These are phyloP conservation scores for Nicotiana noctiflora DNA, from an alignment of 257 asterid genomes.

Conservation along the genomic window DNA sequence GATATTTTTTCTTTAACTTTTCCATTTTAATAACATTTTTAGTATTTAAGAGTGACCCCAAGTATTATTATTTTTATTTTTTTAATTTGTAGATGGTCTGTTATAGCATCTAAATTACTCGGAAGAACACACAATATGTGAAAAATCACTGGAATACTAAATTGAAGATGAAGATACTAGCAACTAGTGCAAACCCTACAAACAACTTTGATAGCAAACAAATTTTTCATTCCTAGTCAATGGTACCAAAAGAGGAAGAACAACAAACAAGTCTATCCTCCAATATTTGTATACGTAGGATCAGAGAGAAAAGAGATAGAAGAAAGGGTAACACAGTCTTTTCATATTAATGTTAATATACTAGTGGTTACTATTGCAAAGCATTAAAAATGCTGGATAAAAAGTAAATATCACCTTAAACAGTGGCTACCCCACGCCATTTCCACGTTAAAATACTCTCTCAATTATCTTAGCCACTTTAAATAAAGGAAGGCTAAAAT, in stretches of 20 bases:
- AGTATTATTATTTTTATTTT: not conserved
- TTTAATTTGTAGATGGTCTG: conserved; percentile 35
- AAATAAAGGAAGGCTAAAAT: no score
- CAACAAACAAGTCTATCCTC: not conserved
- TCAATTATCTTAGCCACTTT: no score
- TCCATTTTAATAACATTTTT: not conserved
- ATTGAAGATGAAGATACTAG: conserved; percentile 34
- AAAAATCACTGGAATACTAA: conserved; percentile 60
- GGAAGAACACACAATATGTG: conserved; percentile 62
- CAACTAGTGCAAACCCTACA: not conserved
- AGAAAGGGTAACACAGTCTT: no score
- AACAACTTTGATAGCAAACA: not conserved
- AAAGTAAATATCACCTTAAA: no score
- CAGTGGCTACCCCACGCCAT: no score
- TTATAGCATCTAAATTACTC: conserved; percentile 45
- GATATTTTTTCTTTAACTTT: not conserved
- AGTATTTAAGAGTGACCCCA: not conserved
- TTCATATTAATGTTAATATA: no score
- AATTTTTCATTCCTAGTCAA: not conserved
- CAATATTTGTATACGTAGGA: not conserved
- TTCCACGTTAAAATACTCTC: no score
- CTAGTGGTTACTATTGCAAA: no score
- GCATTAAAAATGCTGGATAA: no score
- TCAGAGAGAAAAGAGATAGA: no score
- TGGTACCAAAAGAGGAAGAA: no score